Base-by-base conservation (phyloP, 441 rosid genomes). In the Raphanus hybrid region DNA sequence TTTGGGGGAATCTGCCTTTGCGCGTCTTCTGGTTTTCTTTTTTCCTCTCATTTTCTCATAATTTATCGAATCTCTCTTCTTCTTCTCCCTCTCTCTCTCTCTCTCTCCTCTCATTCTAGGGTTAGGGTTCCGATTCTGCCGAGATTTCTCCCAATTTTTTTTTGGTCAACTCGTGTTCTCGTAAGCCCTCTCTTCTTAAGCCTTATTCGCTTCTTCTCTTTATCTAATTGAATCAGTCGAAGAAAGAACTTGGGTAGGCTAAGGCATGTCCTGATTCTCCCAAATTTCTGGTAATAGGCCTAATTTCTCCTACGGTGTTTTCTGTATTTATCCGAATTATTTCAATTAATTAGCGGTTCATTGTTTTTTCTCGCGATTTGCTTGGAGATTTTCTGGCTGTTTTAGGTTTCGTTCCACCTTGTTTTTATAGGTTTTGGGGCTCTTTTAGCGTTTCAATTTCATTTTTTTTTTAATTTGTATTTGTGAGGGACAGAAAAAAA, bases 51-150 rank as follows among this genome's bases (percentile, higher is more conserved):
- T 5, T 8, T 43, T 26, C 8, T 59, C 29, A 65, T 35, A 23
- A 5, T 39, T 39, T 69, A 67, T 58, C 63, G 72, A 45, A 20
- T 67, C 80, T 64, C 32, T 10, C 66, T 50, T 54, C 32, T 39
- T 64, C 67, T 72, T 64, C 65, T 15, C 67, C 70, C n/a, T n/a
- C 32, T 27, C 73, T 74, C 65, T 34, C 75, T 69, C 78, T 68
- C 60, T 32, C 7, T 34, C 26, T 35, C 41, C 10, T 20, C 55
- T 74, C 71, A 57, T 58, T 55, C 67, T 82, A 79, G 90, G 88
- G 87, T 86, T 84, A 83, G 89, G 88, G 89, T 86, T 86, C 71
- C 81, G 50, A 71, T 78, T 78, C 68, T 23, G 66, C 78, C 27
- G 50, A 72, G 73, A 15, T n/a, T 39, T 64, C 23, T 50, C 39